Conservation (phyloP, 2,329 filamentous ascomycete species). For the Aspergillus cejpii region DNA sequence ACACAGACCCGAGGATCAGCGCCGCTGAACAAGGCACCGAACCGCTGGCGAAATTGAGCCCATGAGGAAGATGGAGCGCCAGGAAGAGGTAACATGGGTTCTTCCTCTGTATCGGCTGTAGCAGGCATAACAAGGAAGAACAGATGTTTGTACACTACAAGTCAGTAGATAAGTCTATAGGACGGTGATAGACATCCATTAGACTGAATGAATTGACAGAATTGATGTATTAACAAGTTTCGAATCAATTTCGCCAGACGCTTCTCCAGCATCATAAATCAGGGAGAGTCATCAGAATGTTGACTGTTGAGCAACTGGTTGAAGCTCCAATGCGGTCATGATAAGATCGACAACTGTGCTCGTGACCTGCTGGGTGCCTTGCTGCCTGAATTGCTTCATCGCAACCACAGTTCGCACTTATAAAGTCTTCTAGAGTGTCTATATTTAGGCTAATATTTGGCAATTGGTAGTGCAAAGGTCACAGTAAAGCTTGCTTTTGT, state of each 20-base stretch:
- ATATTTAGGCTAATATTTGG: no score
- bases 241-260: no score
- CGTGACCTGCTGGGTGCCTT: not conserved
- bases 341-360: not conserved
- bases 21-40: constrained; percentile 58
- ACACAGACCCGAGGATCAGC: constrained; percentile 64
- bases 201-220: not conserved
- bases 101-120: constrained; percentile 17
- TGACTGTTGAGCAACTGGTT: not conserved
- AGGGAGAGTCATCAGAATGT: not conserved
- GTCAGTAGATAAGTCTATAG: not conserved
- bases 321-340: not conserved
- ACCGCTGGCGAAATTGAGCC: constrained; percentile 62
- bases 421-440: no score
- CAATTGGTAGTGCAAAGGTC: no score
- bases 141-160: constrained; percentile 2
- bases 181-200: not conserved
- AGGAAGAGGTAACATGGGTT: constrained; percentile 48
- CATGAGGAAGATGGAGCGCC: constrained; percentile 60
- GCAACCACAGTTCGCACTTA: not conserved
- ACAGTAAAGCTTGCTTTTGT: constrained; percentile 5
- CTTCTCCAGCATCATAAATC: not conserved
- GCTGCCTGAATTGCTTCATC: not conserved
- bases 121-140: constrained; percentile 22
- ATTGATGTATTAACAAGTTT: no score